These are phyloP conservation scores for Hypocreales sp. DNA, from an alignment of 2,329 filamentous ascomycete species.

Conservation along the genomic window DNA sequence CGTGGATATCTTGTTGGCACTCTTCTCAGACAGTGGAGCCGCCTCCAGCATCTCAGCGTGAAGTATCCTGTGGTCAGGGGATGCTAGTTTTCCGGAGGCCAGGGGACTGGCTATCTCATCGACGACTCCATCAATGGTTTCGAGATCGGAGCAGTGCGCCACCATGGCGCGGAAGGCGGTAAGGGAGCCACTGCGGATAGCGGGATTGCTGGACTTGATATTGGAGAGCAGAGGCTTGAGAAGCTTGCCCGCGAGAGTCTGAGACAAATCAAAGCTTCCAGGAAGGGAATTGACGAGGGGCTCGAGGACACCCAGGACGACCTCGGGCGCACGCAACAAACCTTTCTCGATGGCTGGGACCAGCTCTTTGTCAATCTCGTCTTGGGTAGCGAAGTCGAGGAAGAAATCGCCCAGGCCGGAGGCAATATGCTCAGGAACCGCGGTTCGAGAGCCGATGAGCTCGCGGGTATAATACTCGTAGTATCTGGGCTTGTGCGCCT, in stretches of 20 bases:
- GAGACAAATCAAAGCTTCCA: constrained; percentile 58
- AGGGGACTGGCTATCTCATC: constrained; percentile 68
- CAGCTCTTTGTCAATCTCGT: constrained; percentile 62
- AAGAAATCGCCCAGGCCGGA: constrained; percentile 73
- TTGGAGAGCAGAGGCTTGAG: constrained; percentile 81
- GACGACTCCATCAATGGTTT: constrained; percentile 48
- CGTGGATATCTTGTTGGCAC: constrained; percentile 50
- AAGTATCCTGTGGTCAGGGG: constrained; percentile 68
- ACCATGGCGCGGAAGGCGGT: constrained; percentile 60
- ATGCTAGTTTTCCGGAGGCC: constrained; percentile 69
- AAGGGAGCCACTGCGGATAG: constrained; percentile 61
- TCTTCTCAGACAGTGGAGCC: constrained; percentile 41
- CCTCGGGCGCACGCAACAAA: constrained; percentile 76
- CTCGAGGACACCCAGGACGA: constrained; percentile 66
- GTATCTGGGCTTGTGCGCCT: constrained; percentile 51
- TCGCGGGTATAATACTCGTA: constrained; percentile 77
- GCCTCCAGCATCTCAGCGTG: constrained; percentile 67
- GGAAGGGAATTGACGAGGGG: constrained; percentile 59
- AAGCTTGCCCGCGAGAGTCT: constrained; percentile 53
- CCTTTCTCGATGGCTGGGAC: constrained; percentile 78
- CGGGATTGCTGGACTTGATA: constrained; percentile 74
- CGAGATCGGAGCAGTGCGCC: constrained; percentile 38
- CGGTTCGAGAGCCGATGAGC: constrained; percentile 61
- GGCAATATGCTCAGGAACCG: constrained; percentile 57
- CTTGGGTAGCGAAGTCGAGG: constrained; percentile 50